A percentile compares a stretch with the other conserved stretches of the same genome.
These are phyloP conservation scores for Coccomyxa sp. DNA, from an alignment of 139 green algal genomes.

Conservation along the genomic window DNA sequence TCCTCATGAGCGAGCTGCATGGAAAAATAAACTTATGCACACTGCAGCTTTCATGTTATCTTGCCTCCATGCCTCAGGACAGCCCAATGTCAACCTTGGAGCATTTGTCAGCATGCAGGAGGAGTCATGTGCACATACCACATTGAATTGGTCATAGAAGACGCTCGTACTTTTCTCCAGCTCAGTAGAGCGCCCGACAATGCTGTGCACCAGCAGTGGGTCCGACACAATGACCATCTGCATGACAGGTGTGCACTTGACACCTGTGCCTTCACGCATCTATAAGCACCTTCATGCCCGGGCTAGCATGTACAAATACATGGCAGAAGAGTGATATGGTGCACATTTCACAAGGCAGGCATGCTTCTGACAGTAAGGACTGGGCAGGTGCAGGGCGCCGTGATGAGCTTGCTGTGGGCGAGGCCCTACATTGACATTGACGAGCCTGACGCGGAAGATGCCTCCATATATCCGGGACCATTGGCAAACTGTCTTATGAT, in stretches of 20 bases:
- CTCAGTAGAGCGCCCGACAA: not conserved
- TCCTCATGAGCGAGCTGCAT: not conserved
- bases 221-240: not conserved
- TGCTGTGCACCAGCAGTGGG: not conserved
- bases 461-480: not conserved
- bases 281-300: too few relatives aligned
- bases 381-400: too few relatives aligned
- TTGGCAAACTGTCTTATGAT: not conserved
- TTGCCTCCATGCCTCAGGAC: too few relatives aligned
- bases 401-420: too few relatives aligned
- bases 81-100: not conserved
- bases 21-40: too few relatives aligned
- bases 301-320: too few relatives aligned
- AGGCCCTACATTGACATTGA: not conserved
- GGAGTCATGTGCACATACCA: not conserved
- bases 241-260: not conserved
- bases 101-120: not conserved
- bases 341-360: too few relatives aligned
- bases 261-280: too few relatives aligned
- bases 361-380: too few relatives aligned
- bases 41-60: too few relatives aligned
- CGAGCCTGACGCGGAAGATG: not conserved
- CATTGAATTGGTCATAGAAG: not conserved
- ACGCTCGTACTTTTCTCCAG: not conserved
- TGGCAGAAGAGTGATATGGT: too few relatives aligned